These are phyloP conservation scores for Paramecium primaurelia DNA, from an alignment of 73 alveolate species.

Conservation along the genomic window DNA sequence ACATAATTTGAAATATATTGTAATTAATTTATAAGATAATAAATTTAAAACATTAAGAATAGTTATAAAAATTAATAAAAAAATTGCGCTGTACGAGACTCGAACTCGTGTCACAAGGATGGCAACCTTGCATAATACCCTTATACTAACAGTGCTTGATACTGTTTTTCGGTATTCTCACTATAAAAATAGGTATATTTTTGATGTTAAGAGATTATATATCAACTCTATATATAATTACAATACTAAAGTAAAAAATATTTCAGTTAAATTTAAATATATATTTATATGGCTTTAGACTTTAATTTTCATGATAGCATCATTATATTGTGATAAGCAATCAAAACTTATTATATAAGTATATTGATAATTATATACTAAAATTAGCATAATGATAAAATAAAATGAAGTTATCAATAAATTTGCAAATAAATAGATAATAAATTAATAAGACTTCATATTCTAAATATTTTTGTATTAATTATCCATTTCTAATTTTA, in stretches of 20 bases:
- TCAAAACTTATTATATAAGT: too few species aligned
- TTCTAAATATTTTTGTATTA: too few species aligned
- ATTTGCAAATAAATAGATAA: too few species aligned
- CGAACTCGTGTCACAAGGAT: slow-evolving; percentile 67
- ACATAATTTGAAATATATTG: neutral
- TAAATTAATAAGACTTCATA: too few species aligned
- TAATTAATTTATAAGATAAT: neutral
- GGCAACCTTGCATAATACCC: slow-evolving; percentile 65
- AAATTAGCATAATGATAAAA: too few species aligned
- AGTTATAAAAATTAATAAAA: neutral
- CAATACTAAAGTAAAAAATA: neutral
- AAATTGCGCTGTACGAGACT: slow-evolving; percentile 63
- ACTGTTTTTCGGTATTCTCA: neutral
- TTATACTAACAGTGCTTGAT: slow-evolving; percentile 60
- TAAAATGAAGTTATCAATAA: too few species aligned
- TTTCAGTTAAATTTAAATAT: neutral
- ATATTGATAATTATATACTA: too few species aligned
- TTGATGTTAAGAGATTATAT: neutral
- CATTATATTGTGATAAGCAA: neutral
- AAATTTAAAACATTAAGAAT: neutral
- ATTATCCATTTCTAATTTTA: too few species aligned
- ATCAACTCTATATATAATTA: neutral
- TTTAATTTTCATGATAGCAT: too few species aligned
- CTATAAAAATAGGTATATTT: neutral
- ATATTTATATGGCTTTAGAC: neutral